Conservation (phyloP, 169 alveolate species). For the Cryptosporidium xiaoi region DNA sequence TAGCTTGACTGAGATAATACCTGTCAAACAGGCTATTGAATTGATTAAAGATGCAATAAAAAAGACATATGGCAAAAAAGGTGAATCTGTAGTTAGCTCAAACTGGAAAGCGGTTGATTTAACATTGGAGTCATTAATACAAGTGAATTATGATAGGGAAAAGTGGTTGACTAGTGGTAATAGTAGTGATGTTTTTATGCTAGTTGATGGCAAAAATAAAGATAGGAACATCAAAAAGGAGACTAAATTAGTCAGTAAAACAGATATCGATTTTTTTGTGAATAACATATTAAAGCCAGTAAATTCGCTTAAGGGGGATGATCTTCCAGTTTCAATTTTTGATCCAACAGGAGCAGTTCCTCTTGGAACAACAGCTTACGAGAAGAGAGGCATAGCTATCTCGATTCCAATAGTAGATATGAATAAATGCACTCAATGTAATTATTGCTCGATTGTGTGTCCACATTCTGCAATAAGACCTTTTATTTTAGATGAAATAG, state of each 20-base stretch:
- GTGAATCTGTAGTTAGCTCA: constrained; percentile 74
- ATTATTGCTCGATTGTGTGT: constrained; percentile 79
- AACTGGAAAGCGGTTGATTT: constrained; percentile 76
- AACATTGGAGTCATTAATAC: constrained; percentile 59
- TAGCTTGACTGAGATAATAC: constrained; percentile 77
- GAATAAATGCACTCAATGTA: constrained; percentile 82
- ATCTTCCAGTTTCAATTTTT: constrained; percentile 77
- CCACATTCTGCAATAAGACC: constrained; percentile 82
- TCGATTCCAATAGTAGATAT: constrained; percentile 81
- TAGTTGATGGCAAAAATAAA: neutral
- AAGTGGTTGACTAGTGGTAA: constrained; percentile 20
- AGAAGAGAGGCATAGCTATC: constrained; percentile 80
- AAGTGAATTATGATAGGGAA: constrained; percentile 23
- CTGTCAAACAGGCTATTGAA: constrained; percentile 76
- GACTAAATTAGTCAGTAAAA: neutral
- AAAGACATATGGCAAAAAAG: constrained; percentile 80
- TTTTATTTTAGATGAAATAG: constrained; percentile 76
- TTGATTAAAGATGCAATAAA: constrained; percentile 78
- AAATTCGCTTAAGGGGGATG: constrained; percentile 76
- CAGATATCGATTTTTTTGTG: constrained; percentile 4
- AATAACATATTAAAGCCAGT: constrained; percentile 52
- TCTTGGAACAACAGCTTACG: constrained; percentile 77
- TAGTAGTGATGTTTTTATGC: neutral
- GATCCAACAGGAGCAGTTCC: constrained; percentile 80
- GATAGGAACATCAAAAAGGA: neutral